These are phyloP conservation scores for Aspergillus niger DNA, from an alignment of 2,329 filamentous ascomycete genomes.

Conservation along the genomic window DNA sequence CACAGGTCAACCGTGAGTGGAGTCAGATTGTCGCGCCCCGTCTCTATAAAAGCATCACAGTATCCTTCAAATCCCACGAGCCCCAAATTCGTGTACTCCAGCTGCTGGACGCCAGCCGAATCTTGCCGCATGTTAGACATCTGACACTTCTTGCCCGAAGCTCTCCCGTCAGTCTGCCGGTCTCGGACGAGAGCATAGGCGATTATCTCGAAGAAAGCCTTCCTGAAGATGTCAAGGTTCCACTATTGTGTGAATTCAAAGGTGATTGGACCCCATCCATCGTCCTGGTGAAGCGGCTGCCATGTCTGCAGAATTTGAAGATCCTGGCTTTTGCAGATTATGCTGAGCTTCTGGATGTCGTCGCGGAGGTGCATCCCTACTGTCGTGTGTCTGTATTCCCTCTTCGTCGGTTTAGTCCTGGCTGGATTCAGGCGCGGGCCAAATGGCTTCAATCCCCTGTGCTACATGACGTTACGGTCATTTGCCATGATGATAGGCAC, in stretches of 20 bases:
- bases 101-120: neutral
- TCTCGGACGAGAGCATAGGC: neutral
- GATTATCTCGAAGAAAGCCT: neutral
- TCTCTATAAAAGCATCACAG: neutral
- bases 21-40: neutral
- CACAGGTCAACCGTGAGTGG: neutral
- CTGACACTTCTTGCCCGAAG: neutral
- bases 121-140: neutral
- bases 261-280: neutral
- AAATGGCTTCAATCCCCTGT: neutral
- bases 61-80: neutral
- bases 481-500: neutral
- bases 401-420: neutral
- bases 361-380: neutral
- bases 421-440: neutral
- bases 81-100: neutral
- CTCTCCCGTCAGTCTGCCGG: neutral
- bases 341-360: neutral
- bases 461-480: neutral
- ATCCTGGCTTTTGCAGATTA: neutral
- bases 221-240: neutral
- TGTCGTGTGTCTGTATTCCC: neutral
- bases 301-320: neutral
- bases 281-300: neutral
- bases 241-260: neutral